Percentiles rank a stretch among this genome's conserved stretches.
These are phyloP conservation scores for Inonotus hispidus DNA, from an alignment of 1,284 basidiomycete species.

Conservation along the genomic window DNA sequence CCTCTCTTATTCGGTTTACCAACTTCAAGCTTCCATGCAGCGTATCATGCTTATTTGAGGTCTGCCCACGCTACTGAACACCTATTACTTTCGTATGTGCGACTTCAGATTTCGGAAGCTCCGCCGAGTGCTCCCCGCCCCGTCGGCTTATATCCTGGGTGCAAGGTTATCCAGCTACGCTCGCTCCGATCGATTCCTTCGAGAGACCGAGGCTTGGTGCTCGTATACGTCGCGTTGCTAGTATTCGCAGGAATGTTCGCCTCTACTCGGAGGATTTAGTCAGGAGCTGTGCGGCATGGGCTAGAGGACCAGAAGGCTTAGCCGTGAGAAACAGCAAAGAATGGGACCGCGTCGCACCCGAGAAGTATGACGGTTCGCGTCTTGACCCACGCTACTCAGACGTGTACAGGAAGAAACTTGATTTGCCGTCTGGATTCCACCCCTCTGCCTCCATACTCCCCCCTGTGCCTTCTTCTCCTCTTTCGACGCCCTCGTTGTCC, in stretches of 20 bases:
- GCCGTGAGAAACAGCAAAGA: slow-evolving; percentile 42
- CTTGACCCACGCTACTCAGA: slow-evolving; percentile 59
- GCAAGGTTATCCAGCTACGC: slow-evolving; percentile 72
- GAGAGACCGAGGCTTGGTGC: slow-evolving; percentile 60
- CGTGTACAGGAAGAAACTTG: slow-evolving; percentile 65
- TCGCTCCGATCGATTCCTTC: slow-evolving; percentile 33
- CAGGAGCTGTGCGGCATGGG: slow-evolving; percentile 69
- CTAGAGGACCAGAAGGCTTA: slow-evolving; percentile 31
- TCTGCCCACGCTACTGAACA: slow-evolving; percentile 85
- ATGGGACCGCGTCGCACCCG: slow-evolving; percentile 63
- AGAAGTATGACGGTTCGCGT: slow-evolving; percentile 34
- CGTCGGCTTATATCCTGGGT: slow-evolving; percentile 80
- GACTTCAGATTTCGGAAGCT: slow-evolving; percentile 64
- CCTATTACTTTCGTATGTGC: slow-evolving; percentile 77
- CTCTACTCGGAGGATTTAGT: slow-evolving; percentile 81
- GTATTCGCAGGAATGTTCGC: slow-evolving; percentile 71
- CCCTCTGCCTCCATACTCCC: slow-evolving; percentile 38
- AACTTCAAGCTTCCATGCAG: slow-evolving; percentile 62
- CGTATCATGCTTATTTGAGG: slow-evolving; percentile 77
- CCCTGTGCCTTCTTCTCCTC: slow-evolving; percentile 10
- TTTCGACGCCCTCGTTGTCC: slow-evolving; percentile 27
- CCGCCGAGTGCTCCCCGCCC: slow-evolving; percentile 61
- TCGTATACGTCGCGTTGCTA: slow-evolving; percentile 64
- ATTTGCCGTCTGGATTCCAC: slow-evolving; percentile 51
- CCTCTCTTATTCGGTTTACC: slow-evolving; percentile 76